Conservation (phyloP, 306 rosid genomes). For the Urtica urens region DNA sequence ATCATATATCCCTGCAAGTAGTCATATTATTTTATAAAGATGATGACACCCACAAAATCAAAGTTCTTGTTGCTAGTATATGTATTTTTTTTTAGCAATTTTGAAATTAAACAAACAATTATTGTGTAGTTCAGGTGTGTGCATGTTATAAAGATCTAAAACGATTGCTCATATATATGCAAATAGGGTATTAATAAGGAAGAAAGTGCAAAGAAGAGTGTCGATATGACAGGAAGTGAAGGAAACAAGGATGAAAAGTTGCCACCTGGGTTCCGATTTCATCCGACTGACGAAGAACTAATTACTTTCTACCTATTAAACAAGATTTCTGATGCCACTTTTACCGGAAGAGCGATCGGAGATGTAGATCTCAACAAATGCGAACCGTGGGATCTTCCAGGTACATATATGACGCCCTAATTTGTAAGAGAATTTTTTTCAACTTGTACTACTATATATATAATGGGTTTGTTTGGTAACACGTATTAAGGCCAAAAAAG, state of each 20-base stretch:
- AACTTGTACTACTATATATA: too few relatives aligned
- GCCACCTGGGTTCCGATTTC: slow-evolving; percentile 89
- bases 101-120: not conserved
- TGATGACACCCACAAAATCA: not conserved
- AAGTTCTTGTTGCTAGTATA: not conserved
- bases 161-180: not conserved
- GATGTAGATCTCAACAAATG: slow-evolving; percentile 92
- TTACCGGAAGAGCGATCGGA: slow-evolving; percentile 56
- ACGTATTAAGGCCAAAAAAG: too few relatives aligned
- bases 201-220: slow-evolving; percentile 21
- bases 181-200: slow-evolving; percentile 17
- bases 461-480: too few relatives aligned
- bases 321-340: slow-evolving; percentile 61
- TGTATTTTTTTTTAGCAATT: not conserved
- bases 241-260: slow-evolving; percentile 42
- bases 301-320: slow-evolving; percentile 64
- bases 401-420: slow-evolving; percentile 15
- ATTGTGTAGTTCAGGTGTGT: not conserved
- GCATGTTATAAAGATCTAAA: not conserved
- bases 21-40: too few relatives aligned
- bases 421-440: too few relatives aligned
- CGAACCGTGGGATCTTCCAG: slow-evolving; percentile 99
- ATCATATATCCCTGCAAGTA: too few relatives aligned
- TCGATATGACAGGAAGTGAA: slow-evolving; percentile 31
- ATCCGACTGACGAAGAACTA: slow-evolving; percentile 90